phyloP scores from a whole-genome alignment of 2,329 filamentous ascomycete genomes.

The Colletotrichum melonis region DNA sequence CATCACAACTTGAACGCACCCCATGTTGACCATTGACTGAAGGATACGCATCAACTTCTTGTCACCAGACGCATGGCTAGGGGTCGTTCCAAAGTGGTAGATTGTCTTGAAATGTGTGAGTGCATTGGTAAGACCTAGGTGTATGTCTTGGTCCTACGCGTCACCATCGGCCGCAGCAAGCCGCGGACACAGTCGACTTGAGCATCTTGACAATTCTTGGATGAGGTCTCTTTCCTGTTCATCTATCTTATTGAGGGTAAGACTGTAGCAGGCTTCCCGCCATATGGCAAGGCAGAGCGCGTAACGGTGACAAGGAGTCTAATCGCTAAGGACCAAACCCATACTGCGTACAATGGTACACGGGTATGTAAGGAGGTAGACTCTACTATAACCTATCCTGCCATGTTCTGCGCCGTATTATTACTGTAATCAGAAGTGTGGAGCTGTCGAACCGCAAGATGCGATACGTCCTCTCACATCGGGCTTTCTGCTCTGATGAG shows the following conservation, averaged over 20 bases:
- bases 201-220: not conserved
- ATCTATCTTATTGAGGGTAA: not conserved
- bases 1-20: not conserved
- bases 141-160: not conserved
- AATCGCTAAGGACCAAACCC: not conserved
- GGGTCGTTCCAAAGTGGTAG: not conserved
- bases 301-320: not conserved
- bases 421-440: conserved; percentile 32
- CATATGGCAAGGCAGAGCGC: not conserved
- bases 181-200: not conserved
- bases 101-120: not conserved
- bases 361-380: not conserved
- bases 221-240: not conserved
- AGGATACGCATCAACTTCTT: not conserved
- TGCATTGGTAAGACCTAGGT: not conserved
- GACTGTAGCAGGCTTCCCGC: not conserved
- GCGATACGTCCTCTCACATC: conserved; percentile 25
- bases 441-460: conserved; percentile 18
- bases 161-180: not conserved
- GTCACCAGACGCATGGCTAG: not conserved
- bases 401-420: conserved; percentile 18
- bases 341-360: not conserved
- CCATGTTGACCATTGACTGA: not conserved
- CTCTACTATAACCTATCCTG: no score
- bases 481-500: not conserved